Conservation (phyloP, 148 eudicot species). For the Linanthus parryae region DNA sequence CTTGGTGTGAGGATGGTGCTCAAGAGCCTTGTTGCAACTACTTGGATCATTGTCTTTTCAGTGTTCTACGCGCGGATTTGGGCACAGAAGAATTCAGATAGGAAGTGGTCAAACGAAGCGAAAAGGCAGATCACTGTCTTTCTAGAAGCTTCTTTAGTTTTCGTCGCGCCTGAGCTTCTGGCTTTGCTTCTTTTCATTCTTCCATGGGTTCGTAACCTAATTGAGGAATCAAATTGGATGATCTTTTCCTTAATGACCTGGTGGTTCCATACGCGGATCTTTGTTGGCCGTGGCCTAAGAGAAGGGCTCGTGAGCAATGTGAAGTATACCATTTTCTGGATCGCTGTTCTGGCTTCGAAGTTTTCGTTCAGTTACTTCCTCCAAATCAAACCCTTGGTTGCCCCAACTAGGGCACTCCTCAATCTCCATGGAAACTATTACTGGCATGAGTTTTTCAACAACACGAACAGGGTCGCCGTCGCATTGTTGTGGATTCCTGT, state of each 20-base stretch:
- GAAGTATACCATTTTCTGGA: constrained; percentile 78
- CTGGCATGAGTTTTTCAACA: constrained; percentile 82
- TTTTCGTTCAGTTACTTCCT: constrained; percentile 86
- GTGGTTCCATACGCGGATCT: constrained; percentile 83
- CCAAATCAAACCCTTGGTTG: constrained; percentile 80
- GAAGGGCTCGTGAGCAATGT: constrained; percentile 75
- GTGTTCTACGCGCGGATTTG: constrained; percentile 80
- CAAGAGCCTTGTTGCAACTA: constrained; percentile 66
- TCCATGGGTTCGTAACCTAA: constrained; percentile 68
- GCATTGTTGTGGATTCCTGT: constrained; percentile 74
- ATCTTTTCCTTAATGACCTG: constrained; percentile 57
- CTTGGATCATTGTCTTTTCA: constrained; percentile 73
- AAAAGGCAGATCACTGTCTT: constrained; percentile 42
- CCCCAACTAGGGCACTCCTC: constrained; percentile 59
- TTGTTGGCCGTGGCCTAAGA: constrained; percentile 78
- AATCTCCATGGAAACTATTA: constrained; percentile 26
- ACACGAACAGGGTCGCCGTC: constrained; percentile 64
- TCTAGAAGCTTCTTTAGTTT: constrained; percentile 59
- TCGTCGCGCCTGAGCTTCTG: constrained; percentile 67
- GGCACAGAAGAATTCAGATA: constrained; percentile 58
- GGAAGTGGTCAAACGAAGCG: constrained; percentile 55
- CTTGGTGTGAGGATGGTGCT: constrained; percentile 81
- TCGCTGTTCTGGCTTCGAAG: constrained; percentile 56
- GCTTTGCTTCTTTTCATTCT: constrained; percentile 58
- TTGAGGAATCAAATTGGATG: constrained; percentile 60